Conservation (phyloP, 805 yeast genomes). For the Lipomyces kockii region DNA sequence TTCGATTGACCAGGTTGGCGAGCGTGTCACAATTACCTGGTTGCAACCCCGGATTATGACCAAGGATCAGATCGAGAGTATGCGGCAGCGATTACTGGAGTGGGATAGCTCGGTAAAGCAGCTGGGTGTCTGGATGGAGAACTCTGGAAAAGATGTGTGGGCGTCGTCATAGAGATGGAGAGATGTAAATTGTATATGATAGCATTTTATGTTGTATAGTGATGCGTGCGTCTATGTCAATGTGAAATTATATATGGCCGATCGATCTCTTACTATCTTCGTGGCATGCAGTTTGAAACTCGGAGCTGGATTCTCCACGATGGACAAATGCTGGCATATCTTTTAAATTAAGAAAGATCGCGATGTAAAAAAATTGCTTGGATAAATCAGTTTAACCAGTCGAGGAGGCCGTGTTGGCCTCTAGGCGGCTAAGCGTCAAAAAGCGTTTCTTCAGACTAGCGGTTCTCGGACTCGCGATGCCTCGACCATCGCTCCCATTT, state of each 20-base stretch:
- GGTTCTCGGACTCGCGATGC: background rate
- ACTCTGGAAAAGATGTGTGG: constrained; percentile 57
- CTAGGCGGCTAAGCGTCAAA: too few species aligned
- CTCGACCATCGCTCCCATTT: background rate
- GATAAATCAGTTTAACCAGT: background rate
- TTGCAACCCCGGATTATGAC: constrained; percentile 94
- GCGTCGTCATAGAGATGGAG: constrained; percentile 19
- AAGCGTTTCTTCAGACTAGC: background rate
- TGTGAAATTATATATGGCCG: background rate
- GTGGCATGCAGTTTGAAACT: too few species aligned
- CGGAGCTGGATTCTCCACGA: background rate
- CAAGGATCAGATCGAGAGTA: constrained; percentile 72
- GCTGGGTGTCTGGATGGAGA: constrained; percentile 64
- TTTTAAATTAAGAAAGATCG: background rate
- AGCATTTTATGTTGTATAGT: constrained; percentile 4
- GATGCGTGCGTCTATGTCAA: background rate
- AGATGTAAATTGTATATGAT: constrained; percentile 1
- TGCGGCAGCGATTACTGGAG: constrained; percentile 69
- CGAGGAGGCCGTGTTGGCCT: background rate
- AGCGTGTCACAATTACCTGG: constrained; percentile 84
- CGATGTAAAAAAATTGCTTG: background rate
- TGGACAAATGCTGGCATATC: background rate
- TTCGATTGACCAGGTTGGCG: constrained; percentile 83
- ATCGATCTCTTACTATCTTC: background rate
- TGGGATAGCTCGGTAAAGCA: constrained; percentile 81